Evolutionary conservation across 768 basidiomycete genomes (phyloP).

Genomic region (Lactarius trivialis): DNA sequence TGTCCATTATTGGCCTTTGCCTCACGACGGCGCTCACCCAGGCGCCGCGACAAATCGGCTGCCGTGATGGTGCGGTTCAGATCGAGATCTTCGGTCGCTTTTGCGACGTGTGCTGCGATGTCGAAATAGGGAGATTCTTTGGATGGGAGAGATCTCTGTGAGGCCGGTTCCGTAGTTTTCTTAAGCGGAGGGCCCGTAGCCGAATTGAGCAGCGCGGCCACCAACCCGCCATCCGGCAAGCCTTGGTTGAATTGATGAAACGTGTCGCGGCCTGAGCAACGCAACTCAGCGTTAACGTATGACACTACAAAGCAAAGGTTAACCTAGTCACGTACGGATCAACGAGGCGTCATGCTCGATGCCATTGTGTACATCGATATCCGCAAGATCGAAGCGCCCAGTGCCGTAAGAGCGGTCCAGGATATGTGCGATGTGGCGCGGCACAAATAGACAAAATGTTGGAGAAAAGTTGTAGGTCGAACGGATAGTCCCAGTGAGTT

Average conservation of each 20-base stretch:
- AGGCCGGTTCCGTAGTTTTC: background rate
- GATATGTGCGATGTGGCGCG: constrained; percentile 51
- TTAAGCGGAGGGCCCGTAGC: constrained; percentile 49
- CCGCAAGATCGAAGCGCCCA: constrained; percentile 58
- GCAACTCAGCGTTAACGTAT: background rate
- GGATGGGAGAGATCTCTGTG: background rate
- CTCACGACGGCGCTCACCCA: constrained; percentile 56
- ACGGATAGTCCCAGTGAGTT: constrained; percentile 29
- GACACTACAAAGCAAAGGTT: background rate
- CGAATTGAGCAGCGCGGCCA: constrained; percentile 51
- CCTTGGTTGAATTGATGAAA: constrained; percentile 46
- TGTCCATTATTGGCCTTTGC: constrained; percentile 47
- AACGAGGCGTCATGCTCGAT: constrained; percentile 68
- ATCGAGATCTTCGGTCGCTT: constrained; percentile 3
- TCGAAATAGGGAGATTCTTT: constrained; percentile 8
- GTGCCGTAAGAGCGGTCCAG: constrained; percentile 48
- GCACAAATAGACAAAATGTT: constrained; percentile 61
- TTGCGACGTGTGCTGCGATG: constrained; percentile 2
- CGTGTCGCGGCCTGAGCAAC: constrained; percentile 47
- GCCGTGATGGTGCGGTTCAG: constrained; percentile 38
- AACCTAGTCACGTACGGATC: constrained; percentile 32
- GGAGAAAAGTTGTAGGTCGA: constrained; percentile 62
- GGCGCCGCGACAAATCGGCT: constrained; percentile 51
- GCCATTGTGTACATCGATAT: constrained; percentile 67
- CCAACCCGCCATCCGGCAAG: constrained; percentile 39